These are phyloP conservation scores for Dothistroma septosporum DNA, from an alignment of 2,329 filamentous ascomycete species.

Conservation along the genomic window DNA sequence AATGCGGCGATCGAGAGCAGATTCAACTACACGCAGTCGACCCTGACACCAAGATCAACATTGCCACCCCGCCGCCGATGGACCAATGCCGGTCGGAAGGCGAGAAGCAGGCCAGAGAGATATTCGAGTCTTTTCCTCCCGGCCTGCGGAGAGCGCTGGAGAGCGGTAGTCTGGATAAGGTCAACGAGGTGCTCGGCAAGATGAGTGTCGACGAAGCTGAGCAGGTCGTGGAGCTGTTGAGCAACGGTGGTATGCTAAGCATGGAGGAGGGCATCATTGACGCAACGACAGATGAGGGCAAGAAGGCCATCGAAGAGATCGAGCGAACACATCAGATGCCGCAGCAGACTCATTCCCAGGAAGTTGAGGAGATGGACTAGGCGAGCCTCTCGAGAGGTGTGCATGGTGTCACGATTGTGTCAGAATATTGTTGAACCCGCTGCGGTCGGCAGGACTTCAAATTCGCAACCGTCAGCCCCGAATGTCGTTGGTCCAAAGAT, in stretches of 20 bases:
- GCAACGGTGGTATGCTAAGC: slow-evolving; percentile 82
- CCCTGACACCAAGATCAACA: slow-evolving; percentile 81
- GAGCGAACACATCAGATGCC: slow-evolving; percentile 72
- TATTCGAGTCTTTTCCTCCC: slow-evolving; percentile 80
- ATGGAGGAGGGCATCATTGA: slow-evolving; percentile 93
- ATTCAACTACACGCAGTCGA: slow-evolving; percentile 94
- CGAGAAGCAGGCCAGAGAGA: slow-evolving; percentile 60
- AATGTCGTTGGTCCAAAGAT: not conserved
- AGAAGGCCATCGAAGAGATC: slow-evolving; percentile 36
- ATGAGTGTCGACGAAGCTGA: slow-evolving; percentile 88
- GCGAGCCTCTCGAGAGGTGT: too few species aligned
- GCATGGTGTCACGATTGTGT: too few species aligned
- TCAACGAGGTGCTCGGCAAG: slow-evolving; percentile 80
- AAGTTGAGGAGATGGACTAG: slow-evolving; percentile 41
- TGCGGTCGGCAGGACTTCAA: too few species aligned
- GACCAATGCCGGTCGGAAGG: slow-evolving; percentile 61
- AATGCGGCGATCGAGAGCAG: slow-evolving; percentile 73
- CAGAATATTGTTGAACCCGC: too few species aligned
- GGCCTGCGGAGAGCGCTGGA: slow-evolving; percentile 79
- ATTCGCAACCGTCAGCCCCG: not conserved
- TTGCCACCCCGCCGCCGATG: slow-evolving; percentile 80
- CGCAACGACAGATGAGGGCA: slow-evolving; percentile 54
- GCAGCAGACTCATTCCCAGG: slow-evolving; percentile 53
- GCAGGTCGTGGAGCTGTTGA: slow-evolving; percentile 73
- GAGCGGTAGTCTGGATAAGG: slow-evolving; percentile 81